phyloP scores from a whole-genome alignment of 148 eudicot species.

The Rhododendron williamsianum region DNA sequence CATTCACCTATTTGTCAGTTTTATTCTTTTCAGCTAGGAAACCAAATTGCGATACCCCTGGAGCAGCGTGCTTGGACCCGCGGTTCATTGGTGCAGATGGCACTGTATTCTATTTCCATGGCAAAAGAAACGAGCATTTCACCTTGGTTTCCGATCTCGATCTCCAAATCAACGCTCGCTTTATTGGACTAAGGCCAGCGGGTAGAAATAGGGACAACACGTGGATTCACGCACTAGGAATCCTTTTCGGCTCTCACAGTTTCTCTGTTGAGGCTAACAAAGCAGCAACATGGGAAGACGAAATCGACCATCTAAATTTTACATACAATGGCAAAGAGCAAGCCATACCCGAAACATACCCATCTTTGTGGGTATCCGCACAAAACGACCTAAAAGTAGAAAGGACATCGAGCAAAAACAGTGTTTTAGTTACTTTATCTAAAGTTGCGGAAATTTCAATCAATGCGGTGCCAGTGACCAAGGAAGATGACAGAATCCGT shows the following conservation, averaged over 20 bases:
- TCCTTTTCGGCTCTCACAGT: slow-evolving; percentile 18
- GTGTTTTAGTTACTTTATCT: slow-evolving; percentile 12
- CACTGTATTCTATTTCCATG: too few species aligned
- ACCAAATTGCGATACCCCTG: too few species aligned
- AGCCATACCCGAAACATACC: slow-evolving; percentile 12
- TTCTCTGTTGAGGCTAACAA: slow-evolving; percentile 27
- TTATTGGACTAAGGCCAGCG: too few species aligned
- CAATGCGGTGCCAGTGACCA: slow-evolving; percentile 25
- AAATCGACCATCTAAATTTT: slow-evolving; percentile 26
- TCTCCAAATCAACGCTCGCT: too few species aligned
- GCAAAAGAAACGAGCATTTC: too few species aligned
- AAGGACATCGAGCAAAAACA: slow-evolving; percentile 23
- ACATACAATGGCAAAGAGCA: slow-evolving; percentile 13
- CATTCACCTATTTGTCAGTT: slow-evolving; percentile 39
- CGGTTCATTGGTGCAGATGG: too few species aligned
- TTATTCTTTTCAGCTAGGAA: too few species aligned
- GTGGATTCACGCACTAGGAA: slow-evolving; percentile 4
- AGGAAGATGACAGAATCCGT: slow-evolving; percentile 19
- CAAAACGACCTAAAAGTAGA: slow-evolving; percentile 16
- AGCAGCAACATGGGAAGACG: slow-evolving; percentile 22
- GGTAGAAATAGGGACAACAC: too few species aligned
- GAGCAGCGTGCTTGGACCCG: too few species aligned
- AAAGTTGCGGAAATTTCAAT: slow-evolving; percentile 17
- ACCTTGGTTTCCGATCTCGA: too few species aligned
- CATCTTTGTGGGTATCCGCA: slow-evolving; percentile 21